Percentiles rank a stretch among this genome's conserved stretches.
Conservation (phyloP, 805 yeast species). For the Brettanomyces sp. region DNA sequence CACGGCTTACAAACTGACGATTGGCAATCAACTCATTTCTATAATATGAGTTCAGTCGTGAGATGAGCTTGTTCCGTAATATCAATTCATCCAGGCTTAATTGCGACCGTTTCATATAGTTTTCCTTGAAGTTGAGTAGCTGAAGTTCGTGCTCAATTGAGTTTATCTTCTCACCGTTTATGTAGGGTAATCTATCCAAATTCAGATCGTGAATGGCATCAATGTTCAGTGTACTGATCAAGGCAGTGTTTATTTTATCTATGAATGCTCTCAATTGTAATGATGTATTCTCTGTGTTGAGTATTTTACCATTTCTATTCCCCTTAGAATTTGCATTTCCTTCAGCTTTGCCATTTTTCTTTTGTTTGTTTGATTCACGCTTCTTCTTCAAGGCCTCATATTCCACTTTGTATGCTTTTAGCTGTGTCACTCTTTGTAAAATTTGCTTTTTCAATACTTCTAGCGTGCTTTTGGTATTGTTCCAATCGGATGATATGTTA, state of each 20-base stretch:
- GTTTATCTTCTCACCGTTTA: conserved; percentile 18
- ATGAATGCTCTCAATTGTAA: not conserved
- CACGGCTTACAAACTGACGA: conserved; percentile 18
- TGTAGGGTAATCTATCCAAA: conserved; percentile 14
- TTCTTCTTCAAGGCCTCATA: too few species aligned
- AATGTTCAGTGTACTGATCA: conserved; percentile 18
- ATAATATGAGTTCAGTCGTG: conserved; percentile 19
- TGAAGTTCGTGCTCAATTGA: conserved; percentile 24
- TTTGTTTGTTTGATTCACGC: not conserved
- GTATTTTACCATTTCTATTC: not conserved
- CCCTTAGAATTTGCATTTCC: not conserved
- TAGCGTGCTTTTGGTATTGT: conserved; percentile 15
- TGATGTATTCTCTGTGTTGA: not conserved
- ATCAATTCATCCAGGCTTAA: conserved; percentile 17
- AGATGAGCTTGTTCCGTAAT: conserved; percentile 21
- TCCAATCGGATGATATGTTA: conserved; percentile 8
- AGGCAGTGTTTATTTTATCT: conserved; percentile 5
- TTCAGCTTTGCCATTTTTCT: not conserved
- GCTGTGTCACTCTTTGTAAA: conserved; percentile 13
- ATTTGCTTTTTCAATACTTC: conserved; percentile 17
- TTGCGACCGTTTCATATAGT: conserved; percentile 10
- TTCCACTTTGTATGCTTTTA: conserved; percentile 8
- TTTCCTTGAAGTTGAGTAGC: conserved; percentile 20
- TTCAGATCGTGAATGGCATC: conserved; percentile 9
- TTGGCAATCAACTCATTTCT: conserved; percentile 23